Evolutionary conservation across 441 rosid genomes (phyloP).

Genomic region (Populus hybrid): DNA sequence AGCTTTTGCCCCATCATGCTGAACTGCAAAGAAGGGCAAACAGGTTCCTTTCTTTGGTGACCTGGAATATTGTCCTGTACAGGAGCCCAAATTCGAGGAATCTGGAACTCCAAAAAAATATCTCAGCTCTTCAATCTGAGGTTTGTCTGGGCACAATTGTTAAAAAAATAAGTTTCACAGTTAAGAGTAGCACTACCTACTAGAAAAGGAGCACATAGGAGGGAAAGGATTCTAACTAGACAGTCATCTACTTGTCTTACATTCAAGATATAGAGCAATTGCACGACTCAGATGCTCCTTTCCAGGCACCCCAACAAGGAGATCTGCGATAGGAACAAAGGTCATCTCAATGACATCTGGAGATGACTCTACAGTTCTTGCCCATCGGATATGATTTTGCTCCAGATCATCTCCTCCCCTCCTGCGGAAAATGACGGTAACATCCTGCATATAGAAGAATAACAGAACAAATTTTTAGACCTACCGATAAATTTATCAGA

Average conservation of each 20-base stretch:
- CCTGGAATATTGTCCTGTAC: slow-evolving; percentile 49
- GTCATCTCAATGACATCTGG: slow-evolving; percentile 74
- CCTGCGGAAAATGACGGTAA: slow-evolving; percentile 67
- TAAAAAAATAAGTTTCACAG: neutral
- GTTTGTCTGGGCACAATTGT: slow-evolving; percentile 49
- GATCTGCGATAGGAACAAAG: slow-evolving; percentile 54
- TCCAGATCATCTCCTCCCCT: slow-evolving; percentile 81
- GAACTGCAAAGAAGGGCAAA: slow-evolving; percentile 72
- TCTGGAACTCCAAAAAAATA: slow-evolving; percentile 72
- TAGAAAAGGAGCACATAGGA: neutral
- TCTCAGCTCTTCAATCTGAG: slow-evolving; percentile 65
- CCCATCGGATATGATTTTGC: slow-evolving; percentile 60
- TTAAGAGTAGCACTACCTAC: neutral
- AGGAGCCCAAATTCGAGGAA: slow-evolving; percentile 71
- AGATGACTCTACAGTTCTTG: slow-evolving; percentile 49
- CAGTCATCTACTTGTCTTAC: slow-evolving; percentile 32
- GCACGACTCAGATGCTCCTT: slow-evolving; percentile 63
- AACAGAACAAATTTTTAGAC: slow-evolving; percentile 9
- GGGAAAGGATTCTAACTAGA: neutral
- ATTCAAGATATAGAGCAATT: slow-evolving; percentile 57
- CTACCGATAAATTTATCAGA: neutral
- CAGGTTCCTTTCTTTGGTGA: slow-evolving; percentile 66
- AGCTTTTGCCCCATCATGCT: slow-evolving; percentile 78
- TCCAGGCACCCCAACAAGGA: slow-evolving; percentile 53
- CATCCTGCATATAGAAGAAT: slow-evolving; percentile 44